phyloP scores from a whole-genome alignment of 805 yeast genomes.

The Candida hungchunana region DNA sequence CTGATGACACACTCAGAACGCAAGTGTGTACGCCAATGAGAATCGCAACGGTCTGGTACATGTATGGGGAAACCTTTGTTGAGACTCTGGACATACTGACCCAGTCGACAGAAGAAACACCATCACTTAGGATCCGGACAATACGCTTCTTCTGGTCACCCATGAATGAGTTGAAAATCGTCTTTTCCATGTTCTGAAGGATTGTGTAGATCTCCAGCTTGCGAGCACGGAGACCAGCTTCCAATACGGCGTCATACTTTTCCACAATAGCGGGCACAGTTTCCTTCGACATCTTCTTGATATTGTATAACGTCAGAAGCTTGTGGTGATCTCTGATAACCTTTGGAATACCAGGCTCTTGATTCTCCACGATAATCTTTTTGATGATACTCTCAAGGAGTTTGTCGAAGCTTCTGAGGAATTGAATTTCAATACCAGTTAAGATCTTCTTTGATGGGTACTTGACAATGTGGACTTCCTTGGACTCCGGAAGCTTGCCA shows the following conservation, averaged over 20 bases:
- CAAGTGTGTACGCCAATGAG: conserved; percentile 50
- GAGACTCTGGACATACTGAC: conserved; percentile 30
- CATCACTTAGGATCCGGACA: conserved; percentile 38
- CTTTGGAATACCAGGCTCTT: conserved; percentile 13
- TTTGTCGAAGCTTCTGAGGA: conserved; percentile 40
- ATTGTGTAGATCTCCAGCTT: conserved; percentile 41
- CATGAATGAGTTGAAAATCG: conserved; percentile 50
- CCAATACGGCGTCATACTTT: conserved; percentile 47
- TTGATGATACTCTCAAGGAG: conserved; percentile 39
- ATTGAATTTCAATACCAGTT: conserved; percentile 38
- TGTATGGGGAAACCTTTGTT: conserved; percentile 40
- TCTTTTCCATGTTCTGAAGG: conserved; percentile 45
- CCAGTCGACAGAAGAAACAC: conserved; percentile 43
- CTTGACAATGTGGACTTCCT: conserved; percentile 32
- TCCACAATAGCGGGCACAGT: conserved; percentile 47
- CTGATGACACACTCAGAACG: conserved; percentile 44
- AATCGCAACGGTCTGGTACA: conserved; percentile 45
- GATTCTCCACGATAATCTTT: conserved; percentile 38
- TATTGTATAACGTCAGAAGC: conserved; percentile 49
- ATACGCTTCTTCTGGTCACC: conserved; percentile 40
- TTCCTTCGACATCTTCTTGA: conserved; percentile 41
- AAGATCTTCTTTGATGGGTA: conserved; percentile 34
- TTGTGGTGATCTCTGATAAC: conserved; percentile 40
- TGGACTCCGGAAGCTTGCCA: conserved; percentile 32
- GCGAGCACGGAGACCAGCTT: conserved; percentile 38